Evolutionary conservation across 2,329 filamentous ascomycete genomes (phyloP), one percentile per base, ranked within the genome.

Genomic region (Cercospora zeae-maydis): DNA sequence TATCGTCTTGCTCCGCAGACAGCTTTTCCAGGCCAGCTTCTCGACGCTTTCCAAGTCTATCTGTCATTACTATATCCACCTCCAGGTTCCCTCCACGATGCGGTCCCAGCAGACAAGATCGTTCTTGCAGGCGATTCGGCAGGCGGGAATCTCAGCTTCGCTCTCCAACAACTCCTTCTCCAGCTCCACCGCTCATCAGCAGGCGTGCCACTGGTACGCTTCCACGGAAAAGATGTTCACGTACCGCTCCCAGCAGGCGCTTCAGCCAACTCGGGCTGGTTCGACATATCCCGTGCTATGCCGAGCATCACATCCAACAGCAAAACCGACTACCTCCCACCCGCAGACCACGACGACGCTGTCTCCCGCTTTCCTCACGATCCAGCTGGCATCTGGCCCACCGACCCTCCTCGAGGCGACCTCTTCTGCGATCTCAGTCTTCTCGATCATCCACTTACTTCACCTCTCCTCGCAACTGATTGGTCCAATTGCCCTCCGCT

Each of bases 1-100:
- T 93, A 93, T 75, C 82, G 91, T 5, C 82, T 95, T 2, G 85
- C 89, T 11, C 91, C 91, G 0, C 88, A 92, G 73, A 78, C 88
- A 63, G 84, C 89, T 0, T 95, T 95, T 72, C 91, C 91, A 0
- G 81, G 88, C 0, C 89, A 89, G 1, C 76, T 95, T 6, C 78
- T 93, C 47, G 91, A 95, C 72, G 88, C 84, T 1, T 76, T 93
- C 9, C 80, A 88, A 33, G 86, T 88, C 0, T 95, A 93, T 71
- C 80, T 95, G 36, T 84, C 84, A 0, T 80, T 93, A 6, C 80
- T 95, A 1, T 88, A 91, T 69, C 91, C 91, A 11, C 88, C 88
- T 0, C 79, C 84, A 0, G 88, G 82, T 16, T 83, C 89, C 0
- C 82, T 86, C 49, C 90, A 95, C 73, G 79, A 82, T 13, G 78